Conservation (phyloP, 2,329 filamentous ascomycete species). For the Fusarium xyrophilum region DNA sequence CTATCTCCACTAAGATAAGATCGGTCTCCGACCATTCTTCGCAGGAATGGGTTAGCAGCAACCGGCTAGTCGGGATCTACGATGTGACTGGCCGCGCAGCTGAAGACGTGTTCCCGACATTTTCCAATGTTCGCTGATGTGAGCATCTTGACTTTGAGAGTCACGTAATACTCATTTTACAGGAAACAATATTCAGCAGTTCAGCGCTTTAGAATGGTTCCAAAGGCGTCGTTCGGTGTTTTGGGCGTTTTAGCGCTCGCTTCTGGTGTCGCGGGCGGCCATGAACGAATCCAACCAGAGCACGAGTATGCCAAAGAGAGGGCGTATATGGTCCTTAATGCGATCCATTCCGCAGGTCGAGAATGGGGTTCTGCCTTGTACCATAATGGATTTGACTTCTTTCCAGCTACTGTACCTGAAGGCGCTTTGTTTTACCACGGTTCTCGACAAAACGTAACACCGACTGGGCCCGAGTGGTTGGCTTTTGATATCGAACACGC, state of each 20-base stretch:
- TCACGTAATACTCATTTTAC: not conserved
- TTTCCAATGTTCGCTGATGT: not conserved
- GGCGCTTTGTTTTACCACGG: slow-evolving; percentile 75
- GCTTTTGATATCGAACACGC: slow-evolving; percentile 81
- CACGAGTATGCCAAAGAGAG: slow-evolving; percentile 54
- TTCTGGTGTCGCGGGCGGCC: not conserved
- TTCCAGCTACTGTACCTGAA: slow-evolving; percentile 68
- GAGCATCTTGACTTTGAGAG: not conserved
- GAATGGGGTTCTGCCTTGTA: slow-evolving; percentile 77
- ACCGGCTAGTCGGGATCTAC: not conserved
- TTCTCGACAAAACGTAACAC: slow-evolving; percentile 50
- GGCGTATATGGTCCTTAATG: slow-evolving; percentile 73
- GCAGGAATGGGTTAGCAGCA: slow-evolving; percentile 18
- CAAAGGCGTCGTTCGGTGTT: slow-evolving; percentile 11
- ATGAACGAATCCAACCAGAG: slow-evolving; percentile 45
- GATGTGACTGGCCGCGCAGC: slow-evolving; percentile 34
- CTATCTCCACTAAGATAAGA: slow-evolving; percentile 25
- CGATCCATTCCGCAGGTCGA: slow-evolving; percentile 73
- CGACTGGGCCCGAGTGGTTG: slow-evolving; percentile 70
- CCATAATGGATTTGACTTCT: slow-evolving; percentile 78
- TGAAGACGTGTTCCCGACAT: not conserved
- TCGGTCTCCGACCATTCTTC: slow-evolving; percentile 16
- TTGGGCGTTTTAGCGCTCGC: slow-evolving; percentile 21
- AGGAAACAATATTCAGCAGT: not conserved
- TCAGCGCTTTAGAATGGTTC: slow-evolving; percentile 19